phyloP scores from a whole-genome alignment of 2,329 filamentous ascomycete species.

The Nigrospora osmanthi region DNA sequence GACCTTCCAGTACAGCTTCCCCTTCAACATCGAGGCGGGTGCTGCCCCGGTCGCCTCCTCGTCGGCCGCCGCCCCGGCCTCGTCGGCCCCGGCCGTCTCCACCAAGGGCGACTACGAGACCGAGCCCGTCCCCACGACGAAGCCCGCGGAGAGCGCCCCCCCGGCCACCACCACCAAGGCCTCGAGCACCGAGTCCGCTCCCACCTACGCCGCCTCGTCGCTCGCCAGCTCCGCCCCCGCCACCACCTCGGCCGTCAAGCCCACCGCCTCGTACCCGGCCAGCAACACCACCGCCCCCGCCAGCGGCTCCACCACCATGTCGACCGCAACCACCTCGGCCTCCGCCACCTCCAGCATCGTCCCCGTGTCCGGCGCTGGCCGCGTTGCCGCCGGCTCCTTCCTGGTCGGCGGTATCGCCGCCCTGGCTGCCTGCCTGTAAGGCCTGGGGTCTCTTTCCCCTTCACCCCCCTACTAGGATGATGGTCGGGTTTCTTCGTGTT shows the following conservation, averaged over 20 bases:
- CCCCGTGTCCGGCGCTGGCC: conserved; percentile 17
- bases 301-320: conserved; percentile 12
- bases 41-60: conserved; percentile 10
- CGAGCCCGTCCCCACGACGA: neutral
- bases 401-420: conserved; percentile 30
- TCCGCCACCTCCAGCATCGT: conserved; percentile 10
- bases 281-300: conserved; percentile 15
- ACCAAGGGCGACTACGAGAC: neutral
- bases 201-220: conserved; percentile 13
- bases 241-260: conserved; percentile 9
- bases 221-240: conserved; percentile 10
- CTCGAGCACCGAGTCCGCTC: conserved; percentile 11
- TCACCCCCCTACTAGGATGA: no score
- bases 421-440: conserved; percentile 35
- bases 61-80: conserved; percentile 1
- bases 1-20: conserved; percentile 55
- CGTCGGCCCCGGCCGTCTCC: neutral
- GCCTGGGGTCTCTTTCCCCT: no score
- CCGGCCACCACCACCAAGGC: conserved; percentile 11
- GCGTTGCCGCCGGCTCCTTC: conserved; percentile 27
- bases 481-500: no score
- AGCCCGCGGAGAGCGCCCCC: neutral
- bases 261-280: conserved; percentile 12
- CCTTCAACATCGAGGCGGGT: conserved; percentile 43
- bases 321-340: conserved; percentile 14